These are phyloP conservation scores for Rhodotorula kratochvilovae DNA, from an alignment of 768 basidiomycete genomes.

Conservation along the genomic window DNA sequence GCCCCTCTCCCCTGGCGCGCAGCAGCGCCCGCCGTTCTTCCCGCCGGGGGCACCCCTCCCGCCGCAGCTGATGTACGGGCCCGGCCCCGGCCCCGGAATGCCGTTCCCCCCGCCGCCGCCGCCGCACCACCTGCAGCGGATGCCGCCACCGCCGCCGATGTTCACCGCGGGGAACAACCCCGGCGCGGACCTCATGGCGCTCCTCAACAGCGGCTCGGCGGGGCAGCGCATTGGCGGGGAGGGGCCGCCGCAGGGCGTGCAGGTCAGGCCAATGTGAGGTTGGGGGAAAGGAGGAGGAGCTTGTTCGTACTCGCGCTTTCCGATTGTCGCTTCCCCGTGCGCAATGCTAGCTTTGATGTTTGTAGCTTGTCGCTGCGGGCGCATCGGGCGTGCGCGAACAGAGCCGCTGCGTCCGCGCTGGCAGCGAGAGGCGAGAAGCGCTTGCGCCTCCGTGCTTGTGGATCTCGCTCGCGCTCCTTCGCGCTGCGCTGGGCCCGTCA, in stretches of 20 bases:
- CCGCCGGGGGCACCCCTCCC: background rate
- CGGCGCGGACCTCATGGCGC: conserved; percentile 35
- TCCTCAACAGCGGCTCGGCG: conserved; percentile 30
- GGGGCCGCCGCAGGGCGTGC: conserved; percentile 3
- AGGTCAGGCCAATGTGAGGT: background rate
- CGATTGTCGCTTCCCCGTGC: too few species aligned
- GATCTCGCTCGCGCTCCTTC: too few species aligned
- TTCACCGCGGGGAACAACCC: conserved; percentile 9
- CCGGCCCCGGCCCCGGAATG: too few species aligned
- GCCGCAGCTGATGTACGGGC: background rate
- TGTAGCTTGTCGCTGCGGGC: background rate
- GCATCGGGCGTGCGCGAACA: too few species aligned
- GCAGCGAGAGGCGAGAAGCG: too few species aligned
- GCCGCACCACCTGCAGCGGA: background rate
- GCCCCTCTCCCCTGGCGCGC: background rate
- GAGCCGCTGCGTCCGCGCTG: too few species aligned
- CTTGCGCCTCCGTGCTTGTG: too few species aligned
- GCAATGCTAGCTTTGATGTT: background rate
- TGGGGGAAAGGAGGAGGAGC: background rate
- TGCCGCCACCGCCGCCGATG: conserved; percentile 1
- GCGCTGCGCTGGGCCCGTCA: too few species aligned
- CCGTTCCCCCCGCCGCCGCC: conserved; percentile 1
- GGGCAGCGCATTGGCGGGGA: conserved; percentile 16
- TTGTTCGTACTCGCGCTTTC: background rate
- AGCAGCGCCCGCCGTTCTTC: background rate